Percentiles rank a stretch among this genome's conserved stretches.
Conservation (phyloP, 768 basidiomycete species). For the Podaxis pistillaris region DNA sequence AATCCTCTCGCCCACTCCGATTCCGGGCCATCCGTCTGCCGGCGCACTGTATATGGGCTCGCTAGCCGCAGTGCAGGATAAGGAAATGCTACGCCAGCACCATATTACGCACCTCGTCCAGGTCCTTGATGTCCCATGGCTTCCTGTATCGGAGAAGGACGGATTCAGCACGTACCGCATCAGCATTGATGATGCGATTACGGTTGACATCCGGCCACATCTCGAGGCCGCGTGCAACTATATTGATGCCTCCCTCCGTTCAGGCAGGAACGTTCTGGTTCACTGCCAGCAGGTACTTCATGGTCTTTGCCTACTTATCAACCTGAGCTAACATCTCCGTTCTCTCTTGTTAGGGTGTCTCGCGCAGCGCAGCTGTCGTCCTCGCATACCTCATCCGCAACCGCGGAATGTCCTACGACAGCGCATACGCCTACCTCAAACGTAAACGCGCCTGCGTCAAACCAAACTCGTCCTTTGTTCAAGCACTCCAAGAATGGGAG, state of each 20-base stretch:
- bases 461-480: constrained; percentile 76
- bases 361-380: constrained; percentile 73
- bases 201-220: constrained; percentile 63
- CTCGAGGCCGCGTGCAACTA: constrained; percentile 66
- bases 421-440: constrained; percentile 57
- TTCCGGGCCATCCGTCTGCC: constrained; percentile 20
- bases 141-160: constrained; percentile 46
- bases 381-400: constrained; percentile 81
- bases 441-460: constrained; percentile 70
- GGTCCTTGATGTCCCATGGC: constrained; percentile 66
- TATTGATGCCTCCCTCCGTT: constrained; percentile 59
- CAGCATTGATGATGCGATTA: constrained; percentile 60
- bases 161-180: constrained; percentile 61
- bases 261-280: constrained; percentile 67
- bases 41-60: constrained; percentile 74
- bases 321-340: neutral
- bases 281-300: constrained; percentile 76
- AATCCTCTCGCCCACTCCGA: constrained; percentile 46
- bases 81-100: constrained; percentile 45
- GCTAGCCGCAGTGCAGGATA: constrained; percentile 57
- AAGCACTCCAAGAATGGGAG: constrained; percentile 60
- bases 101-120: constrained; percentile 62
- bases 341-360: constrained; percentile 56
- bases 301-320: neutral
- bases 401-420: constrained; percentile 70